phyloP scores from a whole-genome alignment of 352 stramenopile species.

The Globisporangium recalcitrans region DNA sequence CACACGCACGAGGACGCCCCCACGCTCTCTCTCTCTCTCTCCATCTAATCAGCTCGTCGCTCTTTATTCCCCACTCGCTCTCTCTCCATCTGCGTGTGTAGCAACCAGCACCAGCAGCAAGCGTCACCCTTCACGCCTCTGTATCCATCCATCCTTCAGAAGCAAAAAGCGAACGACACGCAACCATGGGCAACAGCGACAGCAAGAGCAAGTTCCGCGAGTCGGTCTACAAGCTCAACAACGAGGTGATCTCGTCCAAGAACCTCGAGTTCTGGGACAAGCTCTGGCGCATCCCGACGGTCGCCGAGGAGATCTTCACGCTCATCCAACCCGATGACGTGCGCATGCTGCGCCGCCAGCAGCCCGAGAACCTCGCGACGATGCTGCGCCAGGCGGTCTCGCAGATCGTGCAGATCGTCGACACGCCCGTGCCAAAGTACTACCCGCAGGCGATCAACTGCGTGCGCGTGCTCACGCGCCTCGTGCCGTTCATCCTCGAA shows the following conservation, averaged over 20 bases:
- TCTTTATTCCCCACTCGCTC: background rate
- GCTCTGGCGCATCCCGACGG: constrained; percentile 83
- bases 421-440: constrained; percentile 86
- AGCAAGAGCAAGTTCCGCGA: constrained; percentile 90
- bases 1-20: background rate
- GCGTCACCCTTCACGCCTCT: background rate
- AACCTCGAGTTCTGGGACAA: constrained; percentile 90
- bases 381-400: constrained; percentile 79
- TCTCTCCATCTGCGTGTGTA: background rate
- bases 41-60: too few species aligned
- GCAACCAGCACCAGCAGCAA: background rate
- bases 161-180: too few species aligned
- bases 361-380: constrained; percentile 74
- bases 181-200: constrained; percentile 80
- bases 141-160: background rate
- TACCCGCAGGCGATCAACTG: constrained; percentile 85
- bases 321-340: constrained; percentile 87
- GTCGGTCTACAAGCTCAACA: constrained; percentile 90
- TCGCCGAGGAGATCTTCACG: constrained; percentile 87
- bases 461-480: constrained; percentile 71
- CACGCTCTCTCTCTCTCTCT: background rate
- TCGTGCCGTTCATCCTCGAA: constrained; percentile 85
- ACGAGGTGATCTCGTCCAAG: constrained; percentile 79
- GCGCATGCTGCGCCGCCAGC: constrained; percentile 82
- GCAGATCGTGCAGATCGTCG: constrained; percentile 83